Base-by-base conservation (phyloP, 2,329 filamentous ascomycete genomes). In the Aspergillus fumigatiaffinis region DNA sequence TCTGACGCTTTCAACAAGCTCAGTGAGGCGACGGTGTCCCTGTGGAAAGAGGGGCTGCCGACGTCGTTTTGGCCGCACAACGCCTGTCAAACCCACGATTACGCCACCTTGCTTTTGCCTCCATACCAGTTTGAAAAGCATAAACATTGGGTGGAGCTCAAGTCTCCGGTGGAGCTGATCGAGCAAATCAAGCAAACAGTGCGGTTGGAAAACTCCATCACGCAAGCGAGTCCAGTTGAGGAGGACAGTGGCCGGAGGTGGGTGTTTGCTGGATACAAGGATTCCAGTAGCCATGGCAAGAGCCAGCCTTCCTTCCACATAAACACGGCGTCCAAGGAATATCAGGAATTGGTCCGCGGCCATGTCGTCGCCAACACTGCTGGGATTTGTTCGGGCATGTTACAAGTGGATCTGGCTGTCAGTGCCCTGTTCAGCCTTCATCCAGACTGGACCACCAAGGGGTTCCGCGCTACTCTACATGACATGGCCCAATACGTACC, bases 61-160 rank as follows among this genome's bases (percentile, higher is more conserved):
- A 61, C 73, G 0, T 51, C 65, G 0, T 77, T 73, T 59, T 81
- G 79, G 80, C 55, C 66, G 0, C 71, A 75, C 42, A 70, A 73
- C 41, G 14, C 25, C 0, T 48, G 4, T 0, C 74, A 80, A 53
- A 67, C 57, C 0, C 0, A 8, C 3, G 52, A 66, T 6, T 74
- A 71, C 52, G 28, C 47, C 1, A 48, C 58, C 0, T 4, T 77
- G 1, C 32, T 71, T 1, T 65, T 80, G 0, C 78, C 77, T 0
- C 75, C 78, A 0, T 79, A 80, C 50, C 77, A 79, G 49, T 80
- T 80, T 52, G 76, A 78, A 20, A 74, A 74, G 51, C 53, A 62
- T 0, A 53, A 63, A 0, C 77, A 79, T 51, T 79, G 77, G 77
- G 50, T 79, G 12, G 67, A 74, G 4, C 62, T 64, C 21, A 63